Conservation (phyloP, 176 grass and related monocot genomes). For the Tillandsia leiboldiana region DNA sequence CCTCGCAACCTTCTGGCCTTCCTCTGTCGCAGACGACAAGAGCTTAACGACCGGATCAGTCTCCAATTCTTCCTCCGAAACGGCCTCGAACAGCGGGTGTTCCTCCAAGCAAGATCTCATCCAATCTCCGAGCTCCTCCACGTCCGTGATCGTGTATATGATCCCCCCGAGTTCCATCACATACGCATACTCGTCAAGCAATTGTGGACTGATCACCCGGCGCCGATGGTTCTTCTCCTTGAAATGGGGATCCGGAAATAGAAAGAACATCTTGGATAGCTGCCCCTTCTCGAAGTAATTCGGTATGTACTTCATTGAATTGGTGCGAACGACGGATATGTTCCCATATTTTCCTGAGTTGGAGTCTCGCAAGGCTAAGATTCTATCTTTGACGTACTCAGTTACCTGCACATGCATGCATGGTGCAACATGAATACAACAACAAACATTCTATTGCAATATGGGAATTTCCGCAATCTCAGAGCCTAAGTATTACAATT, state of each 20-base stretch:
- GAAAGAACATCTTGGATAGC: slow-evolving; percentile 94
- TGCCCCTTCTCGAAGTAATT: slow-evolving; percentile 88
- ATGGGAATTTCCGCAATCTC: too few relatives aligned
- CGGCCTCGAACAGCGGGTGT: slow-evolving; percentile 57
- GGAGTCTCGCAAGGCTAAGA: slow-evolving; percentile 67
- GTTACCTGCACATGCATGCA: slow-evolving; percentile 49
- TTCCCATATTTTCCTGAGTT: slow-evolving; percentile 71
- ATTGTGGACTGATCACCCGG: slow-evolving; percentile 66
- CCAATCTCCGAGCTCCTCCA: slow-evolving; percentile 87
- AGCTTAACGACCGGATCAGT: slow-evolving; percentile 56
- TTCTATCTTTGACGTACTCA: slow-evolving; percentile 91
- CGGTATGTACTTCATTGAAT: slow-evolving; percentile 95
- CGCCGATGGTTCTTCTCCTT: slow-evolving; percentile 95
- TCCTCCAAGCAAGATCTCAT: slow-evolving; percentile 77
- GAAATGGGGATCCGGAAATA: slow-evolving; percentile 94
- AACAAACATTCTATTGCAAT: neutral
- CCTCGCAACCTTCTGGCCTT: slow-evolving; percentile 81
- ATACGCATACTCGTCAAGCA: slow-evolving; percentile 91
- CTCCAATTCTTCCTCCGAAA: slow-evolving; percentile 46
- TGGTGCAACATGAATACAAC: neutral
- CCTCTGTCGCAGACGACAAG: slow-evolving; percentile 68
- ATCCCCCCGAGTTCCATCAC: slow-evolving; percentile 77
- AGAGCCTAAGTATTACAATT: neutral
- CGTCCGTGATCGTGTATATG: slow-evolving; percentile 82
- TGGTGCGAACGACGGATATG: slow-evolving; percentile 86